A percentile compares a stretch with the other conserved stretches of the same genome.
phyloP scores from a whole-genome alignment of 768 basidiomycete genomes.

The Rhizopogon roseolus region DNA sequence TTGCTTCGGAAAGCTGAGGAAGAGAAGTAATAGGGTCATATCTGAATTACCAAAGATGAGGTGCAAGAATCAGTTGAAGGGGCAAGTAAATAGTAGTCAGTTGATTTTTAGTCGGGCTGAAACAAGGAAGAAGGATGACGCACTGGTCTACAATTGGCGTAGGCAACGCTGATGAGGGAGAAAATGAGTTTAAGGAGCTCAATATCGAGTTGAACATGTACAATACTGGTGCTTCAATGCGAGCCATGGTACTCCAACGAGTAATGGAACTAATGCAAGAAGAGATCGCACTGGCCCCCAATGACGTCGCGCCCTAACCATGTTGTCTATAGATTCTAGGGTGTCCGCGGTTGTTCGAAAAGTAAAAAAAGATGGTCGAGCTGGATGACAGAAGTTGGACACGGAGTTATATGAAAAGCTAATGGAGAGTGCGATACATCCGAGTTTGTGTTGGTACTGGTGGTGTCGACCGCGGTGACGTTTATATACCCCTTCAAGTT shows the following conservation, averaged over 20 bases:
- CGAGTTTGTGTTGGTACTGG: too few species aligned
- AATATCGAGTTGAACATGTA: constrained; percentile 19
- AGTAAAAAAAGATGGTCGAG: background rate
- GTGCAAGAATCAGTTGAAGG: constrained; percentile 9
- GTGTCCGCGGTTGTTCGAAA: background rate
- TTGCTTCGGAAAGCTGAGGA: constrained; percentile 69
- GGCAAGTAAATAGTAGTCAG: background rate
- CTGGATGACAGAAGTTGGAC: background rate
- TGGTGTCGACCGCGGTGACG: too few species aligned
- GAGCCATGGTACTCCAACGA: constrained; percentile 44
- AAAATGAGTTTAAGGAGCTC: background rate
- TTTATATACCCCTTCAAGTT: too few species aligned
- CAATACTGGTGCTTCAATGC: constrained; percentile 47
- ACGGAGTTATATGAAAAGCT: too few species aligned
- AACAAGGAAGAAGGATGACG: constrained; percentile 11
- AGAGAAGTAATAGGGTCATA: constrained; percentile 49
- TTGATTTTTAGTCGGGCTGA: background rate
- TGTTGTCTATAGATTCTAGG: background rate
- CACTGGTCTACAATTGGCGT: constrained; percentile 50
- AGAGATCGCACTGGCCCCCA: constrained; percentile 64
- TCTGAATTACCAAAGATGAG: constrained; percentile 6
- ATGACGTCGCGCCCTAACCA: constrained; percentile 6
- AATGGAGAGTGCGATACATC: too few species aligned
- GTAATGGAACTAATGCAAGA: constrained; percentile 47
- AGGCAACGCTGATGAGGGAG: constrained; percentile 43